A percentile compares a stretch with the other conserved stretches of the same genome.
Evolutionary conservation across 306 rosid species (phyloP).

Genomic region (Cotoneaster glaucophyllus): DNA sequence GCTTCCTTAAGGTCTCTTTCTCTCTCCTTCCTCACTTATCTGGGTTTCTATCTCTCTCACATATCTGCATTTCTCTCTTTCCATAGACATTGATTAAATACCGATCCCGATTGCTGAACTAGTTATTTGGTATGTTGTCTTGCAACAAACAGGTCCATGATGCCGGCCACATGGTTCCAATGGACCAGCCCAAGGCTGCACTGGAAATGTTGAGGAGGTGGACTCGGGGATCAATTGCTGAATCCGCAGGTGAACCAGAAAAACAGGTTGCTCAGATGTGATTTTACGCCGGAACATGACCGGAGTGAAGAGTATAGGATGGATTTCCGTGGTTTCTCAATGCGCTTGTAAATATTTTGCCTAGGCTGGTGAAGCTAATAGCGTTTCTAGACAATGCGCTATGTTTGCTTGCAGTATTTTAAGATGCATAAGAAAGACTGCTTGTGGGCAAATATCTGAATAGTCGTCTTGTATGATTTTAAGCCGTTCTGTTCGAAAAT

Average conservation of each 20-base stretch:
- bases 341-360: slow-evolving; percentile 12
- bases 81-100: neutral
- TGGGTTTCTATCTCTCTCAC: neutral
- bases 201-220: slow-evolving; percentile 86
- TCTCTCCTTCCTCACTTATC: neutral
- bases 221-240: slow-evolving; percentile 67
- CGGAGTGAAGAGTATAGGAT: neutral
- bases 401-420: neutral
- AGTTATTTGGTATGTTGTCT: slow-evolving; percentile 4
- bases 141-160: slow-evolving; percentile 65
- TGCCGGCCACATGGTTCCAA: slow-evolving; percentile 99
- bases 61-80: neutral
- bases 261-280: slow-evolving; percentile 57
- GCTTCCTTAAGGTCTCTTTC: slow-evolving; percentile 78
- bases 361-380: neutral
- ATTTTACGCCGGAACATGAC: neutral
- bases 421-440: neutral
- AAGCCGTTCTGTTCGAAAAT: neutral
- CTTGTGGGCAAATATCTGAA: neutral
- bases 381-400: neutral
- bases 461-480: neutral
- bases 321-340: slow-evolving; percentile 10
- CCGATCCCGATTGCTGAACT: slow-evolving; percentile 5
- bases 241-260: slow-evolving; percentile 23
- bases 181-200: slow-evolving; percentile 98